phyloP scores from a whole-genome alignment of 768 basidiomycete genomes.

The Mycena filopes region DNA sequence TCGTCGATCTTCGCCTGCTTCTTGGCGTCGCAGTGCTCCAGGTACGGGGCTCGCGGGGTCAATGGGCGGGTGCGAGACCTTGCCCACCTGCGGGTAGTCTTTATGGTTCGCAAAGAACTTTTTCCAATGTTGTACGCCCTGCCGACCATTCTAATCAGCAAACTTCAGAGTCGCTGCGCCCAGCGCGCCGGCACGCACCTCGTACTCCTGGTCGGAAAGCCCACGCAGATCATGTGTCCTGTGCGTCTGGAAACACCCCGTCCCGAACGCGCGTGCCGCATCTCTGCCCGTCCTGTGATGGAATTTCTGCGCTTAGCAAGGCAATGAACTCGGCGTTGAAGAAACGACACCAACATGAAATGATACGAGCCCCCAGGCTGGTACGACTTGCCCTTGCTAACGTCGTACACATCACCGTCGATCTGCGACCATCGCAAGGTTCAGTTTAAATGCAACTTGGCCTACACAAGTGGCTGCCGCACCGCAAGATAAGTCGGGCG shows the following conservation, averaged over 20 bases:
- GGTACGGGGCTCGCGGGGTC: conserved; percentile 81
- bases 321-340: conserved; percentile 17
- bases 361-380: conserved; percentile 90
- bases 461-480: conserved; percentile 44
- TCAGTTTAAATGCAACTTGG: not conserved
- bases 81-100: conserved; percentile 82
- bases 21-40: conserved; percentile 77
- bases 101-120: conserved; percentile 86
- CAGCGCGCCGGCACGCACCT: conserved; percentile 55
- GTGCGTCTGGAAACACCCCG: conserved; percentile 93
- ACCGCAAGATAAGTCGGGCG: conserved; percentile 89
- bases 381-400: conserved; percentile 82
- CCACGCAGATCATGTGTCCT: conserved; percentile 92
- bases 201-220: conserved; percentile 73
- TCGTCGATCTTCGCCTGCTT: conserved; percentile 51
- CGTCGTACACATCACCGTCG: conserved; percentile 93
- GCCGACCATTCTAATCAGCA: conserved; percentile 16
- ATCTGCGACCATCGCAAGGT: conserved; percentile 62
- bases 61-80: conserved; percentile 78
- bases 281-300: conserved; percentile 77
- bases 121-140: conserved; percentile 92
- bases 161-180: not conserved
- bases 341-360: conserved; percentile 61
- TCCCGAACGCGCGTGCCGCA: conserved; percentile 92
- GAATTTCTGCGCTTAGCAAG: conserved; percentile 30